phyloP scores from a whole-genome alignment of 495 filamentous ascomycete species.

The Penicillium alfredii region DNA sequence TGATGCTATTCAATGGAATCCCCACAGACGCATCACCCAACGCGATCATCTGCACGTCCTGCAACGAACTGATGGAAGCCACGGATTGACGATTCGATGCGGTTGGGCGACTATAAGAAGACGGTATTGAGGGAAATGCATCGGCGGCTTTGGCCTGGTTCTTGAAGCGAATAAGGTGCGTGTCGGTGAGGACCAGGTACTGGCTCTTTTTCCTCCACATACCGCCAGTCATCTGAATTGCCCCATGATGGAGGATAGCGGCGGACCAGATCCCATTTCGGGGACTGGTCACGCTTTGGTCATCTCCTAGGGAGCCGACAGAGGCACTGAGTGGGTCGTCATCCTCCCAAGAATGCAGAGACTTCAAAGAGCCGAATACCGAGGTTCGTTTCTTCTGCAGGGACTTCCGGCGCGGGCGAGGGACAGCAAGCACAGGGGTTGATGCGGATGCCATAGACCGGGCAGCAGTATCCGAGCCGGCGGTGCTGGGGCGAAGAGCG shows the following conservation, averaged over 20 bases:
- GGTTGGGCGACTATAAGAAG: conserved; percentile 30
- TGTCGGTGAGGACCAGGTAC: conserved; percentile 85
- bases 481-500: conserved; percentile 27
- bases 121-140: conserved; percentile 49
- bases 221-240: conserved; percentile 72
- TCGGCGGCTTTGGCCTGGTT: conserved; percentile 65
- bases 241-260: conserved; percentile 60
- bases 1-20: conserved; percentile 66
- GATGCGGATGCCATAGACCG: conserved; percentile 18
- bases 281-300: conserved; percentile 22
- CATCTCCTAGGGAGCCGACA: conserved; percentile 29
- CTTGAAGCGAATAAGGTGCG: conserved; percentile 77
- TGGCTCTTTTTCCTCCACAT: conserved; percentile 82
- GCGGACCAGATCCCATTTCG: conserved; percentile 37
- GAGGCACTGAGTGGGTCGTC: conserved; percentile 38
- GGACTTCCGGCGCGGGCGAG: conserved; percentile 37
- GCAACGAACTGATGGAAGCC: conserved; percentile 54
- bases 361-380: conserved; percentile 54
- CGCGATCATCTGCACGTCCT: conserved; percentile 52
- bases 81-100: conserved; percentile 48
- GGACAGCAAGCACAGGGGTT: conserved; percentile 21
- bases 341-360: conserved; percentile 46
- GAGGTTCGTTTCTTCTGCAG: conserved; percentile 46
- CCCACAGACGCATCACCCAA: conserved; percentile 44
- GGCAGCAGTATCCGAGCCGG: conserved; percentile 23